These are phyloP conservation scores for Saccharomycopsis sp. DNA, from an alignment of 805 yeast species.

Conservation along the genomic window DNA sequence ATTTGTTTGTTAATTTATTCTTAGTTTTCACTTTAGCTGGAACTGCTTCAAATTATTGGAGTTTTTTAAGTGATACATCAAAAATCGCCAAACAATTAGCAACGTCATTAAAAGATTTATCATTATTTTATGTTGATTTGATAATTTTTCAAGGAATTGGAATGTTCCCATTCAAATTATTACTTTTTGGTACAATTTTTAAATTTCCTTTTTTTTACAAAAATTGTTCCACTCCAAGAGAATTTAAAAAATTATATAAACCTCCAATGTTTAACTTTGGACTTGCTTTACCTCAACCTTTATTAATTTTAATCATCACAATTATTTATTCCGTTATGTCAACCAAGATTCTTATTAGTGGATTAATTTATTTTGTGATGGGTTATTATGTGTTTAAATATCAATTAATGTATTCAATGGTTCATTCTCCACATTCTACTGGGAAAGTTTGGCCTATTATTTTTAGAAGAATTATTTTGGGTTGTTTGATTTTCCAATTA, in stretches of 20 bases:
- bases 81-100: constrained; percentile 83
- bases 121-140: constrained; percentile 85
- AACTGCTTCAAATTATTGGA: constrained; percentile 75
- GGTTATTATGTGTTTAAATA: constrained; percentile 89
- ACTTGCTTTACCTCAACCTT: constrained; percentile 82
- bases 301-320: constrained; percentile 74
- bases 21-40: constrained; percentile 91
- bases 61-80: constrained; percentile 77
- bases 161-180: constrained; percentile 79
- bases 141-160: constrained; percentile 77
- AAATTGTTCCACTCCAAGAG: constrained; percentile 73
- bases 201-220: constrained; percentile 60
- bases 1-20: constrained; percentile 87
- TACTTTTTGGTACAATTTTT: constrained; percentile 68
- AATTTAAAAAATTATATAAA: constrained; percentile 59
- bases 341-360: constrained; percentile 76
- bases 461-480: constrained; percentile 71
- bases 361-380: constrained; percentile 68
- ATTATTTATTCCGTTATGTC: constrained; percentile 84
- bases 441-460: constrained; percentile 95
- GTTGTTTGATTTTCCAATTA: constrained; percentile 73
- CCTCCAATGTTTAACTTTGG: constrained; percentile 95
- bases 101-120: constrained; percentile 63
- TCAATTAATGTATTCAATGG: constrained; percentile 80
- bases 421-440: constrained; percentile 93